Evolutionary conservation across 2,329 filamentous ascomycete genomes (phyloP).

Genomic region (Diplodia scrobiculata): DNA sequence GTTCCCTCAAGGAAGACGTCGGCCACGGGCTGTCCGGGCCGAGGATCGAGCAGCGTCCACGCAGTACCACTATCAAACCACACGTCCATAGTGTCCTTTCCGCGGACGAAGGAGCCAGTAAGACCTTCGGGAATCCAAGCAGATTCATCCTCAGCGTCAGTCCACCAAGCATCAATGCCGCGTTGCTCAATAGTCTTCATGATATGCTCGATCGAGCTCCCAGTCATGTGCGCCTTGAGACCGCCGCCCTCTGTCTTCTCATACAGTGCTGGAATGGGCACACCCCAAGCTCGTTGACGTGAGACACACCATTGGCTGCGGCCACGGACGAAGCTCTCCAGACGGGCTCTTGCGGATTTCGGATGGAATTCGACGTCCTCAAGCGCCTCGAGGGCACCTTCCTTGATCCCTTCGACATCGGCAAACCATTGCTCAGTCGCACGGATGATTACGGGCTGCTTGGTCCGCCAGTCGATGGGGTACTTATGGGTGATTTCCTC

Average conservation of each 20-base stretch:
- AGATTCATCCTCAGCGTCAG: slow-evolving; percentile 71
- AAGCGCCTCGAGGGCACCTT: slow-evolving; percentile 69
- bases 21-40: slow-evolving; percentile 54
- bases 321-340: slow-evolving; percentile 83
- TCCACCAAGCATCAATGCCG: slow-evolving; percentile 94
- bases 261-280: slow-evolving; percentile 91
- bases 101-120: slow-evolving; percentile 65
- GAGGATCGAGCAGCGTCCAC: slow-evolving; percentile 62
- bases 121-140: slow-evolving; percentile 74
- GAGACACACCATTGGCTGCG: slow-evolving; percentile 98
- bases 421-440: slow-evolving; percentile 99
- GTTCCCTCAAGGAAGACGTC: slow-evolving; percentile 93
- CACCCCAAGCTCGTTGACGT: slow-evolving; percentile 91
- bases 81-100: slow-evolving; percentile 96
- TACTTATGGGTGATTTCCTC: slow-evolving; percentile 71
- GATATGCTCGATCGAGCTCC: slow-evolving; percentile 79
- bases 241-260: slow-evolving; percentile 61
- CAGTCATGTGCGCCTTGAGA: slow-evolving; percentile 71
- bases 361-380: slow-evolving; percentile 77
- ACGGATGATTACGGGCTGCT: slow-evolving; percentile 83
- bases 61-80: slow-evolving; percentile 99
- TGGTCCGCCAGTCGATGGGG: slow-evolving; percentile 96
- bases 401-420: slow-evolving; percentile 81
- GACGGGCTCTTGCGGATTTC: slow-evolving; percentile 67
- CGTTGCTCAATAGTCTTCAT: slow-evolving; percentile 74